These are phyloP conservation scores for Ophiocordyceps unilateralis DNA, from an alignment of 2,329 filamentous ascomycete species.

Conservation along the genomic window DNA sequence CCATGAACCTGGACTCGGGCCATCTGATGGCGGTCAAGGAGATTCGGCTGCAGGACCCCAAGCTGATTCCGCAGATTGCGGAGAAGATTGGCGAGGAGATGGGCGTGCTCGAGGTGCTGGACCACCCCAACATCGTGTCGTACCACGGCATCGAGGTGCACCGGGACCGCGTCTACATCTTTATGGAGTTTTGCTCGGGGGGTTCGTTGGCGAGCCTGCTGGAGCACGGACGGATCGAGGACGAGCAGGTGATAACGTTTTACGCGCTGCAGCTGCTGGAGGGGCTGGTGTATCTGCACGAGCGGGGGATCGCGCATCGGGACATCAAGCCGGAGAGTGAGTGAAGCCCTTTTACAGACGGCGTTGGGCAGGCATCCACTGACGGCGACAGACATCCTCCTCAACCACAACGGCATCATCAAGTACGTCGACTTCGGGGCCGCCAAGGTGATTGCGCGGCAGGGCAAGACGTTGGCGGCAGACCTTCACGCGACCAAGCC, in stretches of 20 bases:
- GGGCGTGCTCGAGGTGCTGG: slow-evolving; percentile 84
- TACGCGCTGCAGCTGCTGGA: slow-evolving; percentile 89
- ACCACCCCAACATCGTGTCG: slow-evolving; percentile 94
- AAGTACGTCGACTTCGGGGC: slow-evolving; percentile 99
- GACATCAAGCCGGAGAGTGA: slow-evolving; percentile 95
- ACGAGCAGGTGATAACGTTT: slow-evolving; percentile 94
- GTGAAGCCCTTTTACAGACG: too few relatives aligned
- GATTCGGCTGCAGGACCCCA: slow-evolving; percentile 90
- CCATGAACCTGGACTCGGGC: slow-evolving; percentile 91
- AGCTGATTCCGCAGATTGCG: slow-evolving; percentile 85
- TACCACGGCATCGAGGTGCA: slow-evolving; percentile 98
- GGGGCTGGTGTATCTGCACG: slow-evolving; percentile 83
- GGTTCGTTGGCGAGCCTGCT: slow-evolving; percentile 79
- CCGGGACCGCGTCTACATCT: slow-evolving; percentile 98
- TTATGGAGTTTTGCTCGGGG: slow-evolving; percentile 98
- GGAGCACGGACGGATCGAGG: slow-evolving; percentile 92
- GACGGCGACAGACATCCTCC: slow-evolving; percentile 90
- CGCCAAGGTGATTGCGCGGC: slow-evolving; percentile 87
- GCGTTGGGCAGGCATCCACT: too few relatives aligned
- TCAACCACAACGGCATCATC: slow-evolving; percentile 95
- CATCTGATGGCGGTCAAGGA: slow-evolving; percentile 98
- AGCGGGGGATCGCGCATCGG: slow-evolving; percentile 80
- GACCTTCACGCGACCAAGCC: slow-evolving; percentile 43
- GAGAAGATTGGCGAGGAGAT: slow-evolving; percentile 94
- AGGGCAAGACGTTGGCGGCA: slow-evolving; percentile 65